Conservation (phyloP, 2,329 filamentous ascomycete genomes). For the Diaporthe caulivora region DNA sequence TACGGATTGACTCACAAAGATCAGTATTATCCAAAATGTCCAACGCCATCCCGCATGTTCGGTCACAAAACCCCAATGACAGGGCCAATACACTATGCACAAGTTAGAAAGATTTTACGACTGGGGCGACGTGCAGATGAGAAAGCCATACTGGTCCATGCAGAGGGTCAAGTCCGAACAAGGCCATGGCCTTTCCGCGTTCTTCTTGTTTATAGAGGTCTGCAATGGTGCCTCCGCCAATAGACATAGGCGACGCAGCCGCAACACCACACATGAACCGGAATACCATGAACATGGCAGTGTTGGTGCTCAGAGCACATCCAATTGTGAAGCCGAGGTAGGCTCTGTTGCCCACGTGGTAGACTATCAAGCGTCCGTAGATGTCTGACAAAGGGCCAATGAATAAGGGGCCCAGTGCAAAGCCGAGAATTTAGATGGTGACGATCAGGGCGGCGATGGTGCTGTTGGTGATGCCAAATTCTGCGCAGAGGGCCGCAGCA, state of each 20-base stretch:
- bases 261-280: constrained; percentile 17
- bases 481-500: background rate
- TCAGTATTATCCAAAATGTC: constrained; percentile 31
- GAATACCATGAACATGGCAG: constrained; percentile 33
- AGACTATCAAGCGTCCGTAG: constrained; percentile 26
- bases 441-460: constrained; percentile 17
- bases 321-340: constrained; percentile 31
- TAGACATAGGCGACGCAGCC: background rate
- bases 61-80: constrained; percentile 33
- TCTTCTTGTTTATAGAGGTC: constrained; percentile 19
- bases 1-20: constrained; percentile 19
- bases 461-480: constrained; percentile 27
- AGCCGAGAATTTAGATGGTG: constrained; percentile 27
- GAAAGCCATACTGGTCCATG: constrained; percentile 27
- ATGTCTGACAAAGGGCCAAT: constrained; percentile 24
- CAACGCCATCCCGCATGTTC: constrained; percentile 23
- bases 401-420: constrained; percentile 24
- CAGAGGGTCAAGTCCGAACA: constrained; percentile 28
- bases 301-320: constrained; percentile 23
- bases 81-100: constrained; percentile 8
- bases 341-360: background rate
- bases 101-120: background rate
- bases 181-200: constrained; percentile 12
- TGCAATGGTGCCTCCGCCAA: constrained; percentile 35
- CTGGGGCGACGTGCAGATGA: background rate